phyloP scores from a whole-genome alignment of 805 yeast genomes.

The Wickerhamomyces ciferrii region DNA sequence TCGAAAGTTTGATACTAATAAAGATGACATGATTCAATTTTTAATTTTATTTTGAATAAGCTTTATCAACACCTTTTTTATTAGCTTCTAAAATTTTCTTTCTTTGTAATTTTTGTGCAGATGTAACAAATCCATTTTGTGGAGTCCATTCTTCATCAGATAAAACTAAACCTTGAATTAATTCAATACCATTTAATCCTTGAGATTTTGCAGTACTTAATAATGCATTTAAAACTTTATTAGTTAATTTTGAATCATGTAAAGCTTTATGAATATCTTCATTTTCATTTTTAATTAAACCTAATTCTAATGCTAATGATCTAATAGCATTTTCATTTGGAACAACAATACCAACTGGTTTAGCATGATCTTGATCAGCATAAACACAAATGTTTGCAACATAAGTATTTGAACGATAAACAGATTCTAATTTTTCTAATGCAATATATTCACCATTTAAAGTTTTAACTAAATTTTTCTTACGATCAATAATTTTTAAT shows the following conservation, averaged over 20 bases:
- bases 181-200: slow-evolving; percentile 83
- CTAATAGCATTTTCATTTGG: slow-evolving; percentile 70
- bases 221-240: slow-evolving; percentile 52
- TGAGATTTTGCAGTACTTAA: slow-evolving; percentile 72
- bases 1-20: no score
- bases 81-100: slow-evolving; percentile 75
- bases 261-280: slow-evolving; percentile 44
- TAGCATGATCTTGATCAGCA: slow-evolving; percentile 83
- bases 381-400: slow-evolving; percentile 86
- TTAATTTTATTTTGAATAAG: slow-evolving; percentile 33
- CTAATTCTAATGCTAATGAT: slow-evolving; percentile 52
- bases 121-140: slow-evolving; percentile 86
- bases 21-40: not conserved
- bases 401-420: slow-evolving; percentile 76
- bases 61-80: slow-evolving; percentile 58
- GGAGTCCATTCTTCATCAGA: slow-evolving; percentile 97
- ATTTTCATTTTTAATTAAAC: slow-evolving; percentile 38
- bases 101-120: slow-evolving; percentile 96
- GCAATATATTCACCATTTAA: slow-evolving; percentile 97
- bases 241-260: slow-evolving; percentile 49
- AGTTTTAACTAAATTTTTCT: slow-evolving; percentile 94
- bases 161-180: slow-evolving; percentile 71
- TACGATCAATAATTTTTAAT: slow-evolving; percentile 83
- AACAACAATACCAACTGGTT: slow-evolving; percentile 87
- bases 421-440: slow-evolving; percentile 86